Conservation (phyloP, 441 rosid species). For the Corymbia calophylla region DNA sequence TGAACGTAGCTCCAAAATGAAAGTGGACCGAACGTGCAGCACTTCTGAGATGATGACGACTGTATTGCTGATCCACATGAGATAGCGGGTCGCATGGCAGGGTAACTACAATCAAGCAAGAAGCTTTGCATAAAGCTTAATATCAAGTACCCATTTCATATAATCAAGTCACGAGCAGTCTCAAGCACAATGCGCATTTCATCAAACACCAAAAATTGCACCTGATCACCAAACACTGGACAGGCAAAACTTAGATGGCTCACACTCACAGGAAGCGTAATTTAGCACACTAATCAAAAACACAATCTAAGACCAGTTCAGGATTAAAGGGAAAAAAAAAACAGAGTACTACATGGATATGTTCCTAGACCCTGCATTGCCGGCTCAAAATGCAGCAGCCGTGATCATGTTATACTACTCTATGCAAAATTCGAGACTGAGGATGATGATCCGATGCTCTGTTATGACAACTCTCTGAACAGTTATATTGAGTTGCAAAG, state of each 20-base stretch:
- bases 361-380: not conserved
- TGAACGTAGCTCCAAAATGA: not conserved
- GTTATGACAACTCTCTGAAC: not conserved
- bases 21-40: not conserved
- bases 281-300: not conserved
- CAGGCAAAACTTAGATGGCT: not conserved
- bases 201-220: not conserved
- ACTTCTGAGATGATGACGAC: not conserved
- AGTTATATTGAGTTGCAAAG: not conserved
- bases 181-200: not conserved
- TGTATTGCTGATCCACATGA: fast-evolving
- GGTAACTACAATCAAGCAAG: not conserved
- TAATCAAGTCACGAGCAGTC: not conserved
- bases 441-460: not conserved
- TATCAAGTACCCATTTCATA: not conserved
- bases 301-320: not conserved
- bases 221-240: not conserved
- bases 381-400: not conserved
- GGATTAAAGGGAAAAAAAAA: not conserved
- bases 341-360: not conserved
- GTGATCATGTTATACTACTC: not conserved
- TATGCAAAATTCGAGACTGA: fast-evolving
- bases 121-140: not conserved
- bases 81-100: not conserved
- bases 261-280: not conserved